phyloP scores from a whole-genome alignment of 192 early-diverging fungal species.

The Polychytrium aggregatum region DNA sequence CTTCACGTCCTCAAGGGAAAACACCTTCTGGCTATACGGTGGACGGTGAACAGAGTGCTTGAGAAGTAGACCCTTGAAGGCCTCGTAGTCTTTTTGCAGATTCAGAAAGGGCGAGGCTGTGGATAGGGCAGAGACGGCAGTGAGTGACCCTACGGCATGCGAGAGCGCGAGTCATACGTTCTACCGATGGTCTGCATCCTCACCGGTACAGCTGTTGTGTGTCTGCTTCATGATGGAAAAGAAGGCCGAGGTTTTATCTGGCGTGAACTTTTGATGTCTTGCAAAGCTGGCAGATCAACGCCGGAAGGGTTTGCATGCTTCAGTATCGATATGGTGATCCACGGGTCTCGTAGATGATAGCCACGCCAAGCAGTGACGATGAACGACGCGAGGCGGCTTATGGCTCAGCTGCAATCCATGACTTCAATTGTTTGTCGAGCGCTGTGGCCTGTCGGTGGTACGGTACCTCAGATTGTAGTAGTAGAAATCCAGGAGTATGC shows the following conservation, averaged over 20 bases:
- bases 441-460: background rate
- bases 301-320: too few species aligned
- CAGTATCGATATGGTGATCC: too few species aligned
- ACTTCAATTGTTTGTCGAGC: too few species aligned
- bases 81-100: conserved; percentile 27
- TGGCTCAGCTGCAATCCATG: too few species aligned
- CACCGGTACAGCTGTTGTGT: conserved; percentile 23
- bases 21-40: conserved; percentile 36
- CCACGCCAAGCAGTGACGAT: too few species aligned
- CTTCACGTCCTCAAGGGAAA: conserved; percentile 30
- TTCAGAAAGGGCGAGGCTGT: conserved; percentile 30
- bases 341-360: too few species aligned
- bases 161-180: too few species aligned
- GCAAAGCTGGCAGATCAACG: conserved; percentile 19
- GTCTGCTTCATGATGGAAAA: conserved; percentile 47
- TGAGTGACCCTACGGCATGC: background rate
- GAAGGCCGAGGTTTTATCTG: conserved; percentile 40
- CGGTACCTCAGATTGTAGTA: conserved; percentile 34
- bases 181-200: conserved; percentile 1
- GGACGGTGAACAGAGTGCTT: conserved; percentile 34
- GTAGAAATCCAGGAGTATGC: conserved; percentile 41
- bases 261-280: conserved; percentile 29
- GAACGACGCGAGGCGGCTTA: too few species aligned
- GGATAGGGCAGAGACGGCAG: too few species aligned
- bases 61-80: conserved; percentile 34